Base-by-base conservation (phyloP, 768 basidiomycete genomes). In the Leccinum subtestaceum region DNA sequence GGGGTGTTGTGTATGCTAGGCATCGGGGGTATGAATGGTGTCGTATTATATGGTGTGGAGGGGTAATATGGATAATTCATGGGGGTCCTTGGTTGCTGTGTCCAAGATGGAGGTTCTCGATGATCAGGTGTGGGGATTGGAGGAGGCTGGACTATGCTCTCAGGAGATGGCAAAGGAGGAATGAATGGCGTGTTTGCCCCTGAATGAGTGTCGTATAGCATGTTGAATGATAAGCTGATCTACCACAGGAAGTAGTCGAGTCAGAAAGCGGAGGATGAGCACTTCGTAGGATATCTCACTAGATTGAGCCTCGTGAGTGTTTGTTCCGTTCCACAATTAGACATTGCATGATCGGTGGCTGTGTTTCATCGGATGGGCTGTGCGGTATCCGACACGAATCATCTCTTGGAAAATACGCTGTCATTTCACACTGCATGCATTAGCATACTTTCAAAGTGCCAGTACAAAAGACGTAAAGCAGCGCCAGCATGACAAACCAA, bases 51-150 rank as follows among this genome's bases (percentile, higher is more conserved):
- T 5, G 78, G 78, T 13, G 77, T 72, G 15, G 61, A 57, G 1
- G 76, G 74, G 56, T 79, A 79, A 36, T 67, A 69, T 10, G 79
- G 77, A 56, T 77, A 80, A 48, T 67, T 67, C 56, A 69, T 72
- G 0, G 76, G 69, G 2, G 65, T 62, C 56, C 74, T 74, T 19
- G 74, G 70, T 7, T 69, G 63, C 31, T 72, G 63, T 36, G 73
- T 65, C 78, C 78, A 80, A 25, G 65, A 51, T 1, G 73, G 74
- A 45, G 63, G 64, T 15, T 68, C 72, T 52, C 63, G 63, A 25
- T 63, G 64, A 48, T 69, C 67, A 2, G 65, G 65, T 4, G 70
- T 49, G 32, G 76, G 77, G 32, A 77, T 63, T n/a, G 67, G 63
- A 4, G 77, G 77, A 32, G 77, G 75, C 17, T 70, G 74, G 12